These are phyloP conservation scores for Pichia ethanolica DNA, from an alignment of 805 yeast species.

Conservation along the genomic window DNA sequence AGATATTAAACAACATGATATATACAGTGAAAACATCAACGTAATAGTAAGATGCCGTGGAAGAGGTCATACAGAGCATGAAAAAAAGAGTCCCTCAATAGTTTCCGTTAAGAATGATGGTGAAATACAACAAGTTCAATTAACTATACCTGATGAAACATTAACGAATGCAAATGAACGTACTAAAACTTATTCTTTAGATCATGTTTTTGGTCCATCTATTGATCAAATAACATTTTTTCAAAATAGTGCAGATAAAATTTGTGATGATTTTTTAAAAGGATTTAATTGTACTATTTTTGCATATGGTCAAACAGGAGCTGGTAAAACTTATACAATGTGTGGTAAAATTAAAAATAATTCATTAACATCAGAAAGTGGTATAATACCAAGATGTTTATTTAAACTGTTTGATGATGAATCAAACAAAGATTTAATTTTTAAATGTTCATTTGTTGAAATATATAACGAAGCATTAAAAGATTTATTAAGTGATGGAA, in stretches of 20 bases:
- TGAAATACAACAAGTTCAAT: constrained; percentile 8
- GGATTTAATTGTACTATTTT: constrained; percentile 51
- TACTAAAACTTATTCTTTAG: constrained; percentile 34
- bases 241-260: constrained; percentile 38
- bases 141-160: constrained; percentile 5
- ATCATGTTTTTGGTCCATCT: constrained; percentile 47
- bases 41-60: constrained; percentile 35
- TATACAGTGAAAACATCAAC: constrained; percentile 6
- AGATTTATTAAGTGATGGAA: constrained; percentile 38
- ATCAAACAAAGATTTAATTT: constrained; percentile 30
- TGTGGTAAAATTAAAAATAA: constrained; percentile 36
- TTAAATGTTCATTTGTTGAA: constrained; percentile 48
- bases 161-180: not conserved
- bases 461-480: constrained; percentile 37
- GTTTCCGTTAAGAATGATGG: constrained; percentile 30
- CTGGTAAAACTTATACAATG: constrained; percentile 58
- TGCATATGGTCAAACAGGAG: constrained; percentile 58
- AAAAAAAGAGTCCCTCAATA: constrained; percentile 39
- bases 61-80: constrained; percentile 37
- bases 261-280: constrained; percentile 40
- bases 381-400: constrained; percentile 45
- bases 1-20: not conserved
- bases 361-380: constrained; percentile 29
- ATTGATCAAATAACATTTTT: constrained; percentile 43
- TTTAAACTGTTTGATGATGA: constrained; percentile 31